phyloP scores from a whole-genome alignment of 164 flowering plant genomes.

The Tetrastigma voinierianum region DNA sequence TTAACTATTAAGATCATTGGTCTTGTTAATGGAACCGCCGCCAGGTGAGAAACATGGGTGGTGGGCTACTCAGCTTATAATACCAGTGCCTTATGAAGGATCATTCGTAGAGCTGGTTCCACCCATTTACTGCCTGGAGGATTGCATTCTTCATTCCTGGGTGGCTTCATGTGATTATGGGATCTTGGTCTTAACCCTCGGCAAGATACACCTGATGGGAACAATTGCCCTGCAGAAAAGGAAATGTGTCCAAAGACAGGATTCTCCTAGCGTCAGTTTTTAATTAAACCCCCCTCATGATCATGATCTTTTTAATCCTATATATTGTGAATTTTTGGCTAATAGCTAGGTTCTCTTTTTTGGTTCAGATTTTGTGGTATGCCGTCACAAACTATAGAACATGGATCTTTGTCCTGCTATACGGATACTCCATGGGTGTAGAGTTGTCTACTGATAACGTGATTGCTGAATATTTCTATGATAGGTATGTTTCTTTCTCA shows the following conservation, averaged over 20 bases:
- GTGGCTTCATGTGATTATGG: constrained; percentile 51
- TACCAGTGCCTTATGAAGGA: constrained; percentile 60
- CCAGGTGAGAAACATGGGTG: constrained; percentile 89
- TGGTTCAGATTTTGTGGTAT: constrained; percentile 56
- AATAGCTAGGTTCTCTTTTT: neutral
- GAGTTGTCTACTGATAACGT: constrained; percentile 69
- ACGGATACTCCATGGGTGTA: constrained; percentile 80
- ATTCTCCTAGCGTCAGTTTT: constrained; percentile 55
- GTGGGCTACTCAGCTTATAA: constrained; percentile 80
- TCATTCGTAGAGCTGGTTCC: constrained; percentile 43
- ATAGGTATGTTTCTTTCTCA: constrained; percentile 28
- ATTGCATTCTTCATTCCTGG: constrained; percentile 88
- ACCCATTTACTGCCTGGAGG: constrained; percentile 85
- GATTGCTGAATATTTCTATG: constrained; percentile 71
- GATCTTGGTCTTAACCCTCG: constrained; percentile 54
- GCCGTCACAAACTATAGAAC: constrained; percentile 74
- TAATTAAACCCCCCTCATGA: neutral
- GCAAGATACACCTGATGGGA: constrained; percentile 84
- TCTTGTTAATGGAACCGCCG: constrained; percentile 68
- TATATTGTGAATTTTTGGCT: too few relatives aligned
- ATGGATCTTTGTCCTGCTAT: constrained; percentile 71
- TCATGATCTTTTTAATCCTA: neutral
- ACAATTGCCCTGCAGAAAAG: constrained; percentile 61
- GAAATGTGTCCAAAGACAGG: constrained; percentile 55
- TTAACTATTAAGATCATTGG: constrained; percentile 66